Base-by-base conservation (phyloP, 495 filamentous ascomycete species). In the Polyplosphaeria fusca region DNA sequence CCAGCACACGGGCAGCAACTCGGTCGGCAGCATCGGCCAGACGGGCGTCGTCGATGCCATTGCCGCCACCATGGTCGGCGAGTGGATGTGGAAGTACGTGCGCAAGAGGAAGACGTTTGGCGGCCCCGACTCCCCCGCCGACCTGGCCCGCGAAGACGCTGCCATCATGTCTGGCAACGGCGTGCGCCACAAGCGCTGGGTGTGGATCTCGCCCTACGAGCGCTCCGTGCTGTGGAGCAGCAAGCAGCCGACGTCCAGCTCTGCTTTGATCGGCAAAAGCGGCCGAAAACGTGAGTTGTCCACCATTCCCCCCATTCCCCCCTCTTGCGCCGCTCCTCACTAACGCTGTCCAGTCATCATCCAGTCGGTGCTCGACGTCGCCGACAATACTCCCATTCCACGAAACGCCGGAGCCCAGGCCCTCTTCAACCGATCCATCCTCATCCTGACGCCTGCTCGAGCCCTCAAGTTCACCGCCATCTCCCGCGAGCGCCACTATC, bases 51-150 rank as follows among this genome's bases (percentile, higher is more conserved):
- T 97, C n/a, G 92, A 97, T 74, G 89, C 93, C 13, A 97, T 98
- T 71, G 91, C 93, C 2, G 89, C 95, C 63, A 96, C 93, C 4
- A 98, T 97, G 93, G 89, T 97, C 41, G 93, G 93, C 27, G 93
- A 97, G 66, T 98, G 93, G 93, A 97, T 98, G 93, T 97, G 86
- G 80, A 98, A 98, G 67, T 97, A 97, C 67, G 87, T 97, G 37
- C 82, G 93, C 37, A 82, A 90, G 68, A 82, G 93, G 59, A 96
- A 88, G 71, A 93, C 93, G 1, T 97, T 98, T 71, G 87, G 88
- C 30, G 84, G 94, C 39, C 73, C 81, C 3, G 91, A 97, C 50
- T 74, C 76, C 27, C 78, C 80, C 26, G 57, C 46, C 72, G 78
- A 77, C 47, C 77, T 79, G 47, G 81, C 81, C 13, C 52, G 55